Base-by-base conservation (phyloP, 345 rosid genomes). In the Citrus cavaleriei region DNA sequence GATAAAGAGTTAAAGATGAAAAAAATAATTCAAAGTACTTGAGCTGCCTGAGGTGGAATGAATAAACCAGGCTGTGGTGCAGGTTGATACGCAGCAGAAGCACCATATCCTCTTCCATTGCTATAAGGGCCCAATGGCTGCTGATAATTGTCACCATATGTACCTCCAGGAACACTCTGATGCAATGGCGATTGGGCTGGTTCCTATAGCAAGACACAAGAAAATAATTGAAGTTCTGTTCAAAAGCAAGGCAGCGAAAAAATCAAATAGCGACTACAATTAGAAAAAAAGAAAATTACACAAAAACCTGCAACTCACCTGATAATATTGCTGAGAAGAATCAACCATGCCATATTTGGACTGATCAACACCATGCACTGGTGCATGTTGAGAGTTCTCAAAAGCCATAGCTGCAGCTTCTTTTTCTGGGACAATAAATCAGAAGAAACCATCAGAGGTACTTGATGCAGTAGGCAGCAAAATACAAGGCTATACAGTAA, bases 21-120 rank as follows among this genome's bases (percentile, higher is more conserved):
- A 32, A 7, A 32, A 54, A 34, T 18, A 70, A 51, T 35, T 76
- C 37, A 1, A 78, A 70, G 64, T 87, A 97, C 98, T 97, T 87
- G 93, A 16, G 90, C 87, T 66, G 90, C 80, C 73, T 80, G 91
- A n/a, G 91, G 86, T 79, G 94, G 97, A 87, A 95, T 83, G 84
- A 85, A 91, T 89, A 91, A 90, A 34, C 84, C 74, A 49, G 92
- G 85, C 77, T 83, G 82, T 25, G 81, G 83, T 67, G 85, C 74
- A 79, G 93, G 84, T 73, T 86, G 88, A 80, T 77, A 84, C 10
- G 80, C 76, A 60, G 82, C 57, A 83, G 92, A 68, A 85, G 90
- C 84, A 75, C 42, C 80, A 83, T 88, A 93, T 75, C 83, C 89
- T 82, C 83, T 80, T 75, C 19, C 88, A 77, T 89, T 90, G 24